A percentile compares a stretch with the other conserved stretches of the same genome.
Conservation (phyloP, 2,329 filamentous ascomycete species). For the Stagonosporopsis cucurbitacearum region DNA sequence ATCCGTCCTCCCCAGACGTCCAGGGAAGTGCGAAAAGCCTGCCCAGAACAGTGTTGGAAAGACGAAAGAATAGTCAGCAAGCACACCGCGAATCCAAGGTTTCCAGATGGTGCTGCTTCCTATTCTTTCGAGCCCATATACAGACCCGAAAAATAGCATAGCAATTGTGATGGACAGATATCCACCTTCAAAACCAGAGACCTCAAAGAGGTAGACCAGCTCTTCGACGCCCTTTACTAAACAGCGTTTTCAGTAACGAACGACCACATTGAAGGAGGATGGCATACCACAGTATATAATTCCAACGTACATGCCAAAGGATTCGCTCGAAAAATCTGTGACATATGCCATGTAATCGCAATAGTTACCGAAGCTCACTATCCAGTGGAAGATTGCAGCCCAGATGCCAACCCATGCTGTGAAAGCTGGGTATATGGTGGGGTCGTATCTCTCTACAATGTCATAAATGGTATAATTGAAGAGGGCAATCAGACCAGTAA, state of each 20-base stretch:
- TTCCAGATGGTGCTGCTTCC: constrained; percentile 55
- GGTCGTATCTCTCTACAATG: constrained; percentile 59
- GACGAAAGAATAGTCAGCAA: constrained; percentile 60
- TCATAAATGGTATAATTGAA: constrained; percentile 69
- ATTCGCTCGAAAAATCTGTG: constrained; percentile 62
- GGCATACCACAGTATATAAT: constrained; percentile 61
- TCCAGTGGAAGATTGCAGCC: constrained; percentile 65
- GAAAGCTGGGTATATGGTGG: constrained; percentile 59
- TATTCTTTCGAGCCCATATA: constrained; percentile 59
- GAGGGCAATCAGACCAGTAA: constrained; percentile 58
- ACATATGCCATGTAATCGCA: constrained; percentile 67
- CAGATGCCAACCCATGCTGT: constrained; percentile 65
- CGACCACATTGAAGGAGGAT: too few relatives aligned
- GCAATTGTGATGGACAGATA: constrained; percentile 60
- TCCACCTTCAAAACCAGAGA: constrained; percentile 51
- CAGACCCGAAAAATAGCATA: constrained; percentile 59
- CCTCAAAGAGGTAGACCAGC: constrained; percentile 58
- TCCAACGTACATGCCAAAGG: constrained; percentile 63
- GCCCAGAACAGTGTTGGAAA: constrained; percentile 61
- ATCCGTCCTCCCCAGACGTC: constrained; percentile 51
- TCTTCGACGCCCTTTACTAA: constrained; percentile 64
- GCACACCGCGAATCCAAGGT: constrained; percentile 53
- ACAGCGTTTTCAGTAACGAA: not conserved
- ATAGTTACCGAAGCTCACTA: constrained; percentile 59
- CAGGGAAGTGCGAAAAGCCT: constrained; percentile 61